Evolutionary conservation across 768 basidiomycete genomes (phyloP).

Genomic region (Calocybe indica): DNA sequence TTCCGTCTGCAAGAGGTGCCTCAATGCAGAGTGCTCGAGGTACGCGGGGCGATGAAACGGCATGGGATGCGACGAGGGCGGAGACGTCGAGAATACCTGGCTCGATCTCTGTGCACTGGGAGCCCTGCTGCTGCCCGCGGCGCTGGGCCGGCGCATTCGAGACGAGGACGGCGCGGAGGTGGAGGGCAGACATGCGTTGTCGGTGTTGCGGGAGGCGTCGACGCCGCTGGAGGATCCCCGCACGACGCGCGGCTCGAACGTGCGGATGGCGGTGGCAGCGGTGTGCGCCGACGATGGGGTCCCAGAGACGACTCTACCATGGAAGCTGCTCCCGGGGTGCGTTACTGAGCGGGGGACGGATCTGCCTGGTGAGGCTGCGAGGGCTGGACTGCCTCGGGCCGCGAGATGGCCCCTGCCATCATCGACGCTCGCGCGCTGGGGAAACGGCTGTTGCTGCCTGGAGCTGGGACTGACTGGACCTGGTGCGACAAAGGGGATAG

Average conservation of each 20-base stretch:
- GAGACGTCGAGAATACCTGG: conserved; percentile 21
- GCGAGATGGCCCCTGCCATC: no score
- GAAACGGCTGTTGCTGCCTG: conserved; percentile 22
- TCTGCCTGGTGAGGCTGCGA: conserved; percentile 28
- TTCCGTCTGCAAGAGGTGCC: conserved; percentile 61
- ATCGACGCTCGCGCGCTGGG: conserved; percentile 3
- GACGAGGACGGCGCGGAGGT: conserved; percentile 26
- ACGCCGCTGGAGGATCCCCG: conserved; percentile 39
- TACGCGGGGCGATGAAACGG: conserved; percentile 65
- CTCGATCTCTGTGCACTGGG: conserved; percentile 21
- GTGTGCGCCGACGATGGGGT: conserved; percentile 12
- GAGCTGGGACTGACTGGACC: conserved; percentile 27
- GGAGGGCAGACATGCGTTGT: conserved; percentile 36
- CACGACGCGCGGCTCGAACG: conserved; percentile 66
- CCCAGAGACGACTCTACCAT: conserved; percentile 25
- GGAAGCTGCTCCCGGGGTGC: conserved; percentile 20
- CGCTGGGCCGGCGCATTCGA: conserved; percentile 42
- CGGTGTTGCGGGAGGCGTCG: conserved; percentile 38
- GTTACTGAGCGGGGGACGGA: conserved; percentile 41
- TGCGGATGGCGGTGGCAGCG: neutral
- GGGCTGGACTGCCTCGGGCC: conserved; percentile 12
- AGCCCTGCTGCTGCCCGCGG: conserved; percentile 20
- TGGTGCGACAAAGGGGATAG: conserved; percentile 48
- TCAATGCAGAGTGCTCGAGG: conserved; percentile 70
- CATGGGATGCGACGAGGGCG: conserved; percentile 25